Evolutionary conservation across 192 early-diverging fungal species (phyloP).

Genomic region (Podila verticillata): DNA sequence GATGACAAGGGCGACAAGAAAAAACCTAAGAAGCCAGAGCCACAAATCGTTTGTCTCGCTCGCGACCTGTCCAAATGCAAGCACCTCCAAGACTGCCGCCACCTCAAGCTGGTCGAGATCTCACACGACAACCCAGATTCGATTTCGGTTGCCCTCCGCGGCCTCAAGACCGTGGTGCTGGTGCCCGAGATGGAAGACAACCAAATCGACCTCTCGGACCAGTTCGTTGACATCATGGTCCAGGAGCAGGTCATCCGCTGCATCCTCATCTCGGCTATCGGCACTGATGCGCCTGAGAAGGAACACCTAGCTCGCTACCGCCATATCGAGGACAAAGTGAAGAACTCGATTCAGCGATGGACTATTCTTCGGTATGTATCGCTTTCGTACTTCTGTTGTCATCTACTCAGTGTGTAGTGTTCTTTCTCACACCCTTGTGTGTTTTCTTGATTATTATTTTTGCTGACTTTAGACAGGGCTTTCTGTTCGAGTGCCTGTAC

Average conservation of each 20-base stretch:
- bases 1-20: not conserved
- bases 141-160: constrained; percentile 18
- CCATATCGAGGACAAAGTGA: constrained; percentile 21
- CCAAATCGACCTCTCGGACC: constrained; percentile 18
- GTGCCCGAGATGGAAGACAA: constrained; percentile 30
- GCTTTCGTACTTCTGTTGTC: not conserved
- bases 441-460: not conserved
- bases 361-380: constrained; percentile 26
- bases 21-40: not conserved
- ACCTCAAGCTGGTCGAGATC: constrained; percentile 23
- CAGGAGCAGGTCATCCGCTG: constrained; percentile 32
- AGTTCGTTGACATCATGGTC: constrained; percentile 16
- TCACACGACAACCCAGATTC: constrained; percentile 13
- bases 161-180: constrained; percentile 25
- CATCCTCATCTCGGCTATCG: constrained; percentile 35
- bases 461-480: constrained; percentile 12
- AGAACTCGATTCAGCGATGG: constrained; percentile 22
- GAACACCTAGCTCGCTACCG: constrained; percentile 16
- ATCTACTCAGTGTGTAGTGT: not conserved
- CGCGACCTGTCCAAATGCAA: constrained; percentile 11
- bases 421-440: not conserved
- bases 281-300: constrained; percentile 31
- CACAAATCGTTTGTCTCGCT: constrained; percentile 20
- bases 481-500: constrained; percentile 33
- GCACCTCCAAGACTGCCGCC: not conserved